phyloP scores from a whole-genome alignment of 2,329 filamentous ascomycete species.

The Aspergillus candidus region DNA sequence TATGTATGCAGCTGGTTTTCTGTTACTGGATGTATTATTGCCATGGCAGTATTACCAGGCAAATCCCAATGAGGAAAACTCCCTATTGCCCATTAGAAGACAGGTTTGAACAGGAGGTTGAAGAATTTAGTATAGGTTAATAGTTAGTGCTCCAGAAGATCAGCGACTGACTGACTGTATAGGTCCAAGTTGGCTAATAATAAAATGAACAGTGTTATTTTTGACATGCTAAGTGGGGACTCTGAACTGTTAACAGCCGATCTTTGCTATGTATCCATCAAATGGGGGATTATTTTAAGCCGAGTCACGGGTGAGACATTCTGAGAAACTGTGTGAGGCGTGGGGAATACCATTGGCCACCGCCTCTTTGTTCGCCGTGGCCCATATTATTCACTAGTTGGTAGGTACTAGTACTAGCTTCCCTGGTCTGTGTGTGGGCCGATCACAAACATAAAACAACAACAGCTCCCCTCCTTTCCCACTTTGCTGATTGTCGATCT shows the following conservation, averaged over 20 bases:
- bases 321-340: conserved; percentile 16
- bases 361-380: conserved; percentile 11
- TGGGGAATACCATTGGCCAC: conserved; percentile 19
- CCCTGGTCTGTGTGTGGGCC: conserved; percentile 20
- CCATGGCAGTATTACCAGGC: no score
- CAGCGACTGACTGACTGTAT: not conserved
- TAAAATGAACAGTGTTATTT: conserved; percentile 4
- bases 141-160: no score
- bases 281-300: conserved; percentile 1
- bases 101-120: no score
- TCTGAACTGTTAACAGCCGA: not conserved
- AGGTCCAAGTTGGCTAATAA: not conserved
- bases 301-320: conserved; percentile 21
- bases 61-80: no score
- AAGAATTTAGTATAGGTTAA: not conserved
- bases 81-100: no score
- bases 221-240: conserved; percentile 9
- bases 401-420: conserved; percentile 11
- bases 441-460: conserved; percentile 25
- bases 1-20: no score
- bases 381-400: conserved; percentile 12
- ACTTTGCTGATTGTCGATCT: conserved; percentile 14
- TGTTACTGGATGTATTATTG: no score
- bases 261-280: not conserved
- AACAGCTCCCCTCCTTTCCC: conserved; percentile 18